A percentile compares a stretch with the other conserved stretches of the same genome.
Conservation (phyloP, 2,329 filamentous ascomycete species). For the Trichoderma sp. region DNA sequence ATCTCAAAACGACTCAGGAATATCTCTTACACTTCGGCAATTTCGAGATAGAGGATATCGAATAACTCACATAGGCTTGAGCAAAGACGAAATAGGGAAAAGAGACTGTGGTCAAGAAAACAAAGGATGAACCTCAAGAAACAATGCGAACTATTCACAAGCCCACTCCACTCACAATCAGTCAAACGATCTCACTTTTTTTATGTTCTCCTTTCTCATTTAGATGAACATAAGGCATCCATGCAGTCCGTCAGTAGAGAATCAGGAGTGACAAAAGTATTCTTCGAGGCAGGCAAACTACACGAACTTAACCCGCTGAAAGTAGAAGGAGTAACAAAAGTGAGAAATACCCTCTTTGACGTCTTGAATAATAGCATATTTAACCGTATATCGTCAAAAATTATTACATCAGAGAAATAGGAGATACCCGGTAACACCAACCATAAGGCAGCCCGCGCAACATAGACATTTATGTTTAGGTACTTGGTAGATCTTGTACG, state of each 20-base stretch:
- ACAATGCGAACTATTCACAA: rapidly evolving
- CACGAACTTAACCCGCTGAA: not conserved
- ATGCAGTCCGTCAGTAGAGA: not conserved
- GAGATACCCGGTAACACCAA: not conserved
- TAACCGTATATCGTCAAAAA: not conserved
- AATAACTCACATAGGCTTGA: not conserved
- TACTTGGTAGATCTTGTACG: not conserved
- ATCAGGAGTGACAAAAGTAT: not conserved
- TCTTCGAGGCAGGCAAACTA: not conserved
- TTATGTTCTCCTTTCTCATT: no score
- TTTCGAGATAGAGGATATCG: not conserved
- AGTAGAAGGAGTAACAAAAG: not conserved
- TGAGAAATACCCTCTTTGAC: not conserved
- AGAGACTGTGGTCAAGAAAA: not conserved
- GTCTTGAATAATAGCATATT: rapidly evolving
- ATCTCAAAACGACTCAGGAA: not conserved
- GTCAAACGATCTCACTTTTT: not conserved
- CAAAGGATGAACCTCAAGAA: not conserved
- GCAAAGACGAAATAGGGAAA: not conserved
- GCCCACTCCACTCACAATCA: not conserved
- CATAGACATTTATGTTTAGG: not conserved
- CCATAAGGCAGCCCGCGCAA: not conserved
- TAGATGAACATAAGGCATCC: not conserved
- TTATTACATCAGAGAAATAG: not conserved
- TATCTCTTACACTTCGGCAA: not conserved